Percentiles rank a stretch among this genome's conserved stretches.
phyloP scores from a whole-genome alignment of 495 filamentous ascomycete genomes.

The Darksidea phi region DNA sequence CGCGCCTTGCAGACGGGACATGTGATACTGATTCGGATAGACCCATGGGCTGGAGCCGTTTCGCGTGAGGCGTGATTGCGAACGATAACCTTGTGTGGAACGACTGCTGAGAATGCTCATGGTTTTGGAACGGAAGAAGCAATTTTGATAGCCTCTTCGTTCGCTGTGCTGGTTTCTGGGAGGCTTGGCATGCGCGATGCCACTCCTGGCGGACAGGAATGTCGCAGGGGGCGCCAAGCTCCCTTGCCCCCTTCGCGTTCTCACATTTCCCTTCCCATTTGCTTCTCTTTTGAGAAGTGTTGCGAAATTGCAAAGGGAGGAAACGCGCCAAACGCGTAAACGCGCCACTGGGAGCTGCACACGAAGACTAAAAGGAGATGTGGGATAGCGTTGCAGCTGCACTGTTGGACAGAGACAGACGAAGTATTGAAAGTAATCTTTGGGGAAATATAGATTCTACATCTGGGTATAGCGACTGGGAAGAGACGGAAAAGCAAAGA shows the following conservation, averaged over 20 bases:
- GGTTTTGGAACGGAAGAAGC: not conserved
- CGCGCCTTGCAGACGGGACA: constrained; percentile 34
- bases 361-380: no score
- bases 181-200: constrained; percentile 17
- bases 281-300: not conserved
- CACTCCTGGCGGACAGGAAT: constrained; percentile 4
- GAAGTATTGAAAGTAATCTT: no score
- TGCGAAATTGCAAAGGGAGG: not conserved
- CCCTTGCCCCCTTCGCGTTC: constrained; percentile 3
- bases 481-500: not conserved
- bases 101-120: constrained; percentile 14
- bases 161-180: constrained; percentile 12
- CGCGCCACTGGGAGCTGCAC: not conserved
- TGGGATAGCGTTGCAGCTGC: not conserved
- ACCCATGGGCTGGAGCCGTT: not conserved
- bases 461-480: no score
- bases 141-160: constrained; percentile 2
- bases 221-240: constrained; percentile 7
- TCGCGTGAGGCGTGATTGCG: constrained; percentile 9
- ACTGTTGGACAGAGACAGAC: no score
- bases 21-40: constrained; percentile 15
- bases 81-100: constrained; percentile 26
- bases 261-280: not conserved
- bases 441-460: no score
- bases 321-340: constrained; percentile 9